A percentile compares a stretch with the other conserved stretches of the same genome.
Conservation (phyloP, 1,284 basidiomycete species). For the Fomitopsis pinicola region DNA sequence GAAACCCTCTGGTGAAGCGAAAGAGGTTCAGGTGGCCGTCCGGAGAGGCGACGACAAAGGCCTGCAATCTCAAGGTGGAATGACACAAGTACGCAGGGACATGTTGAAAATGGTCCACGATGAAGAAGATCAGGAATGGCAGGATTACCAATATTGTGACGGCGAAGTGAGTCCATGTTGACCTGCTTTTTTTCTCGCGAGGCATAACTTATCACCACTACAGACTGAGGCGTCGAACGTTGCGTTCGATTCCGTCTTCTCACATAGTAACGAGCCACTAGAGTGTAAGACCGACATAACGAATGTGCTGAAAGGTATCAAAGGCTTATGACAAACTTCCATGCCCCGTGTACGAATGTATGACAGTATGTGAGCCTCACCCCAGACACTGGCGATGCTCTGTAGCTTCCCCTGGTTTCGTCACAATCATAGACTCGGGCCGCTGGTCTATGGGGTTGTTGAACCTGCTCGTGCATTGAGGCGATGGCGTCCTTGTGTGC, state of each 20-base stretch:
- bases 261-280: slow-evolving; percentile 47
- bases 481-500: too few species aligned
- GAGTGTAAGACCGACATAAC: slow-evolving; percentile 59
- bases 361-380: neutral
- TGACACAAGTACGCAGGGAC: slow-evolving; percentile 49
- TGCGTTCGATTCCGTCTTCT: slow-evolving; percentile 59
- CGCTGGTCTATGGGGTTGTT: too few species aligned
- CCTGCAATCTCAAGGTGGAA: slow-evolving; percentile 32
- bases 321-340: slow-evolving; percentile 39
- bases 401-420: too few species aligned
- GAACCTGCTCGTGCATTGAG: too few species aligned
- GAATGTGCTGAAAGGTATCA: slow-evolving; percentile 55
- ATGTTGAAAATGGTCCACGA: slow-evolving; percentile 66
- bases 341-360: neutral
- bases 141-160: slow-evolving; percentile 56
- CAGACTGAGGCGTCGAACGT: slow-evolving; percentile 55
- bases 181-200: neutral
- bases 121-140: slow-evolving; percentile 75
- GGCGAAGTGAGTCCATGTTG: slow-evolving; percentile 44
- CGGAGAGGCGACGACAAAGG: slow-evolving; percentile 63
- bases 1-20: slow-evolving; percentile 47
- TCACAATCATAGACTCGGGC: too few species aligned
- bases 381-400: too few species aligned
- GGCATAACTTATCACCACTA: slow-evolving; percentile 1
- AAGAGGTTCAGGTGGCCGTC: slow-evolving; percentile 72